phyloP scores from a whole-genome alignment of 1,139 yeast genomes.

The Taphrina confusa region DNA sequence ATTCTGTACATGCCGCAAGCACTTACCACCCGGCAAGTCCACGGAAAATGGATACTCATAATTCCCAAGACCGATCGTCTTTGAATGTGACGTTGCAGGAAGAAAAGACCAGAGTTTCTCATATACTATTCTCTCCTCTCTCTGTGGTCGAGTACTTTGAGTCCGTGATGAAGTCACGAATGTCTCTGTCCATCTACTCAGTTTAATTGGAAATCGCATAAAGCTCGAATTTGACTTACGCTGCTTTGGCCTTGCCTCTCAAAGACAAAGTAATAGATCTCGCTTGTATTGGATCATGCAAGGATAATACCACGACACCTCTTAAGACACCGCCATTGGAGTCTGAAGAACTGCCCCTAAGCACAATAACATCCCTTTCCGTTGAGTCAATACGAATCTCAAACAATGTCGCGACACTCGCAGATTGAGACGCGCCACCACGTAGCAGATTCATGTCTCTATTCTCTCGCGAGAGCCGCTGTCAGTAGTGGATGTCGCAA shows the following conservation, averaged over 20 bases:
- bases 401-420: constrained; percentile 41
- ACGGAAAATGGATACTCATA: constrained; percentile 90
- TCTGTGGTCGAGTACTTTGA: constrained; percentile 40
- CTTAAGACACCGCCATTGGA: constrained; percentile 75
- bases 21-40: constrained; percentile 66
- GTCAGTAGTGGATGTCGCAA: too few relatives aligned
- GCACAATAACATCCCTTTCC: constrained; percentile 76
- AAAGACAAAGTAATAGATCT: constrained; percentile 64
- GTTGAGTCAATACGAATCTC: constrained; percentile 58
- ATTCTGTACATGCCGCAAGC: not conserved
- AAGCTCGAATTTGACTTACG: too few relatives aligned
- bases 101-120: constrained; percentile 76
- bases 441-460: constrained; percentile 28
- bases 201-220: too few relatives aligned
- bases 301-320: constrained; percentile 76
- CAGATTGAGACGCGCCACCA: constrained; percentile 6
- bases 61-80: constrained; percentile 57
- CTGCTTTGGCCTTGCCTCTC: constrained; percentile 61
- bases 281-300: constrained; percentile 72
- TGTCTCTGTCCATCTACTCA: constrained; percentile 27
- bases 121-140: constrained; percentile 65
- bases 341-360: constrained; percentile 74
- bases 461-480: too few relatives aligned
- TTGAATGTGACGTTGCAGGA: constrained; percentile 50
- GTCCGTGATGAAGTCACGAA: constrained; percentile 20